Base-by-base conservation (phyloP, 2,329 filamentous ascomycete species). In the Scedosporium boydii region DNA sequence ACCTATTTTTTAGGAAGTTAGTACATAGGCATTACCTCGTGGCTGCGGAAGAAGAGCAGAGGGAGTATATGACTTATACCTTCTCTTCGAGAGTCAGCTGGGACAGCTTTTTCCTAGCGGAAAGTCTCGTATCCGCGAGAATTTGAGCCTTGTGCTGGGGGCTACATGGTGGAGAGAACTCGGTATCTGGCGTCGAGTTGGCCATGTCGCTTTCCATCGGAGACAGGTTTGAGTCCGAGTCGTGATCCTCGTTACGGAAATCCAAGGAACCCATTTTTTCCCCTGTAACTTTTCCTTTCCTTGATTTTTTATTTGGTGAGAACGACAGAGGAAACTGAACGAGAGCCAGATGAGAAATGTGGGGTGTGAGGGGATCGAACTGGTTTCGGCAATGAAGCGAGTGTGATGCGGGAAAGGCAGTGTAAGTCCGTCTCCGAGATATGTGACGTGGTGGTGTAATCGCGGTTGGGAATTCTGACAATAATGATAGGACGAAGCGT, bases 61-160 rank as follows among this genome's bases (percentile, higher is more conserved):
- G 34, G 3, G 53, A 16, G 14, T 6, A 16, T 23, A 34, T 14
- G 14, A 12, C 44, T 6, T 67, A 66, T 65, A 82, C 82, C 75
- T 87, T 87, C 70, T 87, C 84, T 62, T 84, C 80, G 53, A 83
- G 70, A 9, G 77, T 82, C 48, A 87, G 71, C 65, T 75, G 74
- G 53, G 76, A 74, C 42, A 87, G 70, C 67, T 84, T 83, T 67
- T 81, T 77, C 66, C 70, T 76, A 16, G 80, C 77, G 34, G 73
- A 69, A 41, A 72, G 67, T 61, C 80, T 76, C 56, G 73, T 73
- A 65, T 77, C 71, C 64, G 73, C 73, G 7, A 75, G 67, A 12
- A 70, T 64, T 18, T 70, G 68, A 53, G 65, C 68, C 65, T 75
- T 75, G 29, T 75, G 70, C 18, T 73, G 71, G 3, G 78, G 78